These are phyloP conservation scores for Globisporangium nodosum DNA, from an alignment of 352 stramenopile species.

Conservation along the genomic window DNA sequence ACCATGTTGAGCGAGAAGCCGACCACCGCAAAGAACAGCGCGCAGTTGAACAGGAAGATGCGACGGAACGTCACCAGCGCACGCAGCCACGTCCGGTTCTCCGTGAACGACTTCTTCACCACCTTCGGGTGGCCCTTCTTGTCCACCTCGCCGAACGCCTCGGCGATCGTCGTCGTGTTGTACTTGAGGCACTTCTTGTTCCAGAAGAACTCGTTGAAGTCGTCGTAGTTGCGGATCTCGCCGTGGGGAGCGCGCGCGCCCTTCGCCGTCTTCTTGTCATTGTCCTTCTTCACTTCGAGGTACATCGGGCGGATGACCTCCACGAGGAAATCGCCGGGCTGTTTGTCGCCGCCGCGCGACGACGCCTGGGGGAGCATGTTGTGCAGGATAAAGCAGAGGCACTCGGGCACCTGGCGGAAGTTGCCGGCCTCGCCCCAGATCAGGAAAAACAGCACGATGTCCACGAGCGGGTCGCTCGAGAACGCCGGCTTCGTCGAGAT, in stretches of 20 bases:
- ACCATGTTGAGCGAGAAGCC: constrained; percentile 74
- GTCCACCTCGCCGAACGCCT: constrained; percentile 68
- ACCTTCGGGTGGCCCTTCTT: constrained; percentile 79
- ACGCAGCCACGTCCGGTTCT: constrained; percentile 74
- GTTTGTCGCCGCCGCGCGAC: constrained; percentile 44
- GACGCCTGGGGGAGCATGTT: constrained; percentile 66
- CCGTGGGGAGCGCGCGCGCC: constrained; percentile 59
- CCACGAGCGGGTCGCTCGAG: constrained; percentile 68
- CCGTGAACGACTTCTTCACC: constrained; percentile 81
- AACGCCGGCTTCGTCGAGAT: constrained; percentile 76
- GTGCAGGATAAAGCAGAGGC: constrained; percentile 77
- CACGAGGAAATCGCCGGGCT: constrained; percentile 60
- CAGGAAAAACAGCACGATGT: constrained; percentile 80
- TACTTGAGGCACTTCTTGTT: constrained; percentile 85
- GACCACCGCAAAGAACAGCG: constrained; percentile 57
- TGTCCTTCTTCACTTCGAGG: constrained; percentile 77
- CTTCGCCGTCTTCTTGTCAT: constrained; percentile 85
- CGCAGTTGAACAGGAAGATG: constrained; percentile 81
- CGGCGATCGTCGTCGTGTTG: constrained; percentile 53
- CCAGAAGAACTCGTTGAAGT: constrained; percentile 99
- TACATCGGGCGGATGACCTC: constrained; percentile 85
- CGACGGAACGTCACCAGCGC: constrained; percentile 49
- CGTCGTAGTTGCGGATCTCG: constrained; percentile 96
- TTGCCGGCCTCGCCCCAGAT: constrained; percentile 85
- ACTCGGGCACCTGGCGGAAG: constrained; percentile 78